Evolutionary conservation across 1,284 basidiomycete species (phyloP), one percentile per base, ranked within the genome.

Genomic region (Agroathelia rolfsii): DNA sequence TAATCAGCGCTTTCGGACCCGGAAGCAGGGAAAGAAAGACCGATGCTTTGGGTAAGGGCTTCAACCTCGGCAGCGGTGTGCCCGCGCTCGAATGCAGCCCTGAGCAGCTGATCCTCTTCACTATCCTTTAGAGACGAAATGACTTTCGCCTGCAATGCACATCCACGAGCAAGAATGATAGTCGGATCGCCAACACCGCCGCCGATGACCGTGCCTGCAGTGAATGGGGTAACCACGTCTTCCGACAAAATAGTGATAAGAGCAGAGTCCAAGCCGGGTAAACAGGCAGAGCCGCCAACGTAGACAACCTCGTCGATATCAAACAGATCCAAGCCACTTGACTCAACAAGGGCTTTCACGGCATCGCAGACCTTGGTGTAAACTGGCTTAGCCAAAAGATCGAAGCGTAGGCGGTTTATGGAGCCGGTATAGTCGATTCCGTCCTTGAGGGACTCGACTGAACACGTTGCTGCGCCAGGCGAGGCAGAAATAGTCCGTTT

Each of bases 371-470:
- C 76, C 42, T 72, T 62, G 37, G 66, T 63, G 61, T 94, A 97
- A 21, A 93, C 67, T 8, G 72, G 47, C 6, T 73, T 64, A 3
- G 81, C 75, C 44, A 96, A 74, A 62, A 95, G 75, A 56, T 96
- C 92, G 61, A 96, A 95, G 21, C 94, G 76, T 59, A 94, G 73
- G 28, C 90, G 75, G 61, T 96, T 97, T 63, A 98, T 80, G n/a
- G 80, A 75, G 6, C 82, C 82, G 8, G 85, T 92, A 51, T 86
- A 92, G 61, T 98, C 95, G 35, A 87, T 55, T 7, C 95, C 94
- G 42, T 95, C 93, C 55, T 95, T 94, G 43, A 98, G 70, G 2
- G 83, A 88, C 64, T 98, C 93, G 45, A 98, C 86, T 25, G 72
- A 76, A 61, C 90, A 93, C 12, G 86, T 88, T 4, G 93, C 93